phyloP scores from a whole-genome alignment of 192 early-diverging fungal species.

The Oehlia diaphana region DNA sequence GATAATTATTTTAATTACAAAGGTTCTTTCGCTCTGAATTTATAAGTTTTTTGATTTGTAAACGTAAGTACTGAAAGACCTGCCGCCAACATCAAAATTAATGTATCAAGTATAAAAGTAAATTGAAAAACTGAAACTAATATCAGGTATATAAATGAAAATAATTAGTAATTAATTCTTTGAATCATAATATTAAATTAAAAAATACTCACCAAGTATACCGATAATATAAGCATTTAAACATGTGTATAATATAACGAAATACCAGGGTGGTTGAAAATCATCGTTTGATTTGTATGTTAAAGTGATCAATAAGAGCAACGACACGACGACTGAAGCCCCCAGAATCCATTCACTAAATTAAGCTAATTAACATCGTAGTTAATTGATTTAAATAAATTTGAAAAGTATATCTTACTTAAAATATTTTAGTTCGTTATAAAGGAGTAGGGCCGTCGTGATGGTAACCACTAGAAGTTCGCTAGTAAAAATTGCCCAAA shows the following conservation, averaged over 20 bases:
- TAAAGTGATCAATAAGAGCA: not conserved
- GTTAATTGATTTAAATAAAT: not conserved
- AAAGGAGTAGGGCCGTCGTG: not conserved
- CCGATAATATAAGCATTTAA: constrained; percentile 10
- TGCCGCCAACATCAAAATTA: constrained; percentile 1
- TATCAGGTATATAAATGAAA: not conserved
- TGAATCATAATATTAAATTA: not conserved
- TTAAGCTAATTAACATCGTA: not conserved
- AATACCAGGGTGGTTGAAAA: constrained; percentile 25
- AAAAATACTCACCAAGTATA: constrained; percentile 4
- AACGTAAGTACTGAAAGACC: not conserved
- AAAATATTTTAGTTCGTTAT: not conserved
- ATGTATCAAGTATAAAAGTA: not conserved
- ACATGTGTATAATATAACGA: constrained; percentile 7
- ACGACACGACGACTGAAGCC: not conserved
- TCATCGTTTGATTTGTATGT: constrained; percentile 30
- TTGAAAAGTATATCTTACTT: not conserved
- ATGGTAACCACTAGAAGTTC: not conserved
- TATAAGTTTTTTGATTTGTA: constrained; percentile 16
- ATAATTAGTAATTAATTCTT: not conserved
- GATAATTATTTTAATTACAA: constrained; percentile 6
- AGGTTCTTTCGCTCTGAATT: constrained; percentile 12
- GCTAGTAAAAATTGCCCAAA: constrained; percentile 3
- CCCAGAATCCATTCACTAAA: constrained; percentile 4
- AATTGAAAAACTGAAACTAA: constrained; percentile 1